Base-by-base conservation (phyloP, 2,329 filamentous ascomycete species). In the Macrophomina phaseolina region DNA sequence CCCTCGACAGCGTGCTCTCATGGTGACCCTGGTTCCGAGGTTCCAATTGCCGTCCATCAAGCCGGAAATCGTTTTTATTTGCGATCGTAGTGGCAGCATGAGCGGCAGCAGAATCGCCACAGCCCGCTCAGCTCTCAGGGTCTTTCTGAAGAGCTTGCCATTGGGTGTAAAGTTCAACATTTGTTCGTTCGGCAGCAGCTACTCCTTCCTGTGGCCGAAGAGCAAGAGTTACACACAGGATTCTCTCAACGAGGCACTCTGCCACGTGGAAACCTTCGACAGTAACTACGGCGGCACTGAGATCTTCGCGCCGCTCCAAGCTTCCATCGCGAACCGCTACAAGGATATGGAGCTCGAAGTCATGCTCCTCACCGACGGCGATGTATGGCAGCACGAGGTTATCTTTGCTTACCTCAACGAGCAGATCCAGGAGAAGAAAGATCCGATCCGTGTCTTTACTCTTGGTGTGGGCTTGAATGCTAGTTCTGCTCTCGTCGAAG, bases 31-130 rank as follows among this genome's bases (percentile, higher is more conserved):
- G 0, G 89, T 92, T 0, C 90, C 90, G 2, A 89, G 87, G 68
- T 91, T 92, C 77, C 81, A 82, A n/a, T 78, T 91, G 0, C 86
- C 87, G 0, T 73, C 83, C 0, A 80, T 83, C 8, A 78, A 76
- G 18, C 84, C 84, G 0, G 90, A 93, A 73, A 84, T 93, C 28
- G 86, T 93, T 18, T 92, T 93, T 70, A 79, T 93, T 4, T 90
- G 88, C 65, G 91, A 93, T 74, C 85, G 90, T 62, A 91, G 89
- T 66, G 90, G 89, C 0, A 91, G 88, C 67, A 91, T 91, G 89
- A 32, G 49, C 0, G 73, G 76, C 0, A 11, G 16, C 6, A 85
- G 84, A 46, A 90, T 90, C 1, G 69, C 70, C 0, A 83, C 87
- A 38, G 80, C 89, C 3, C 78, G 82, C 30, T 77, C 82, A 1